Base-by-base conservation (phyloP, 305 asterid genomes). In the Fraxinus greggii region DNA sequence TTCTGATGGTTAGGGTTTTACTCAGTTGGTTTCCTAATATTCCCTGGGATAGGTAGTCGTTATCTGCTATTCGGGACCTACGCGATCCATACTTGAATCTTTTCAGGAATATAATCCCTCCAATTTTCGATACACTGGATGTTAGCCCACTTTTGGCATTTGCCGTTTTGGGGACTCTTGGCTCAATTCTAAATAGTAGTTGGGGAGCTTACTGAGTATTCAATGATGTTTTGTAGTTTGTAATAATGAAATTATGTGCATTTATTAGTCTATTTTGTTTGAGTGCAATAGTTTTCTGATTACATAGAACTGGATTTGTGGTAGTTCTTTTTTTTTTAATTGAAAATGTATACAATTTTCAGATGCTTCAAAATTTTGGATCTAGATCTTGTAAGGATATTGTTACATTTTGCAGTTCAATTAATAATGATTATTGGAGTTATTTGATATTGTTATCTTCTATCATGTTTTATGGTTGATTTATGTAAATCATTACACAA, bases 11-110 rank as follows among this genome's bases (percentile, higher is more conserved):
- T 77, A 85, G 99, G 81, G 97, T 91, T 83, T 84, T 95, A 90
- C 87, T 95, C 81, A 95, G 97, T 33, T 95, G 99, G 99, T 95
- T 95, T 69, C 99, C 99, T 9, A 95, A 95, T 80, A 93, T 95
- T 54, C 98, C 97, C 0, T 95, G 99, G 99, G 99, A 93, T 12
- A 85, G 90, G 75, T 98, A 95, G 89, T 98, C 99, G 6, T 84
- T 95, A 38, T 90, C 93, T 9, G 97, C 99, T 0, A 91, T 95
- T 78, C 89, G 94, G 90, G 98, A 95, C 74, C 90, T 95, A 81
- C 93, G 98, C 85, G 99, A 95, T 90, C 98, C 99, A 6, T 95
- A 93, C 86, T 86, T 95, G 94, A 93, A 89, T 45, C 90, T 95
- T 74, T 95, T 95, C 77, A 92, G 97, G 91, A 93, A 93, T 78